Evolutionary conservation across 1,284 basidiomycete species (phyloP).

Genomic region (Meripilus lineatus): DNA sequence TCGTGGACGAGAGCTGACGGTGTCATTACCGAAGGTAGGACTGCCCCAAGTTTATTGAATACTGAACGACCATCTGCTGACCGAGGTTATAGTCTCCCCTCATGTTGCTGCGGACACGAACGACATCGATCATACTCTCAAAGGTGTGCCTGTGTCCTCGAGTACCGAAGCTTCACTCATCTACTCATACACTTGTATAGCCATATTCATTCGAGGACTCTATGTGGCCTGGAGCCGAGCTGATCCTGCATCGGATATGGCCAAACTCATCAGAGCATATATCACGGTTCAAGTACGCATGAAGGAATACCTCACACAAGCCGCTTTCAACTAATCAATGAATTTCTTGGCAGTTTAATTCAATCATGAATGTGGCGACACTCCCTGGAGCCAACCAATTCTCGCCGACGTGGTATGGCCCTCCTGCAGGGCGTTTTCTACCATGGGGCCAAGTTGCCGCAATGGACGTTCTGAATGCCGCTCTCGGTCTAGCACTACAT

Average conservation of each 20-base stretch:
- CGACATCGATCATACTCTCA: background rate
- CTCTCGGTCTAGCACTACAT: conserved; percentile 3
- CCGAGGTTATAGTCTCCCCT: background rate
- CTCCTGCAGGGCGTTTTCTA: conserved; percentile 1
- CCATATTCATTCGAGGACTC: conserved; percentile 6
- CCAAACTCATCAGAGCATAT: conserved; percentile 4
- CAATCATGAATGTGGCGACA: conserved; percentile 5
- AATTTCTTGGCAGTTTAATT: conserved; percentile 2
- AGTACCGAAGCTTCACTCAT: no score
- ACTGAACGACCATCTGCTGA: background rate
- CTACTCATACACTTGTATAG: background rate
- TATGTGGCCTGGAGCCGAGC: conserved; percentile 5
- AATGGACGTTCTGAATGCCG: conserved; percentile 7
- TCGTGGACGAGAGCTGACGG: conserved; percentile 2
- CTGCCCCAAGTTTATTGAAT: no score
- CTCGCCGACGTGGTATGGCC: conserved; percentile 6
- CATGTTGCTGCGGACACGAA: background rate
- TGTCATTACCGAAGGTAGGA: conserved; percentile 3
- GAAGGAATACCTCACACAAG: background rate
- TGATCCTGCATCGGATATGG: background rate
- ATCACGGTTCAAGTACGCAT: conserved; percentile 5
- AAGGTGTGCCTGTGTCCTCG: background rate
- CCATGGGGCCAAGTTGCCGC: conserved; percentile 9
- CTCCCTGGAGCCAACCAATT: background rate
- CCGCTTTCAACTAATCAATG: background rate